Evolutionary conservation across 129 eudicot species (phyloP).

Genomic region (Arctium minus): DNA sequence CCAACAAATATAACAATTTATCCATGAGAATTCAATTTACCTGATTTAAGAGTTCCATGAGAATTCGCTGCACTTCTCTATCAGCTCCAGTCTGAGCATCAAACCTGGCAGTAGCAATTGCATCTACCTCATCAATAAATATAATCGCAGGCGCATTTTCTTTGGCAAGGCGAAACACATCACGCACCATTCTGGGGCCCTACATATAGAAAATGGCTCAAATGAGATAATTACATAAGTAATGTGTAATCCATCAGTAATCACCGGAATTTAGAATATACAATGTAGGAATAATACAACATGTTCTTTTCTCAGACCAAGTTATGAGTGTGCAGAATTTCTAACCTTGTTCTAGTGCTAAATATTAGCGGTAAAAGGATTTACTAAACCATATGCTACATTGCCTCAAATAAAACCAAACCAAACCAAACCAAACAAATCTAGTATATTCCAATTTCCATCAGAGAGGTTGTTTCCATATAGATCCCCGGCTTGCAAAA

Average conservation of each 20-base stretch:
- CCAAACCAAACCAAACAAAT: no score
- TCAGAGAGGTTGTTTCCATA: no score
- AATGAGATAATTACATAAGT: neutral
- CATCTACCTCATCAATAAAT: conserved; percentile 90
- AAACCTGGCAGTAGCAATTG: conserved; percentile 86
- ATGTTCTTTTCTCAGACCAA: neutral
- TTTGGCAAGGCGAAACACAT: conserved; percentile 85
- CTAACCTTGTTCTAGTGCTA: no score
- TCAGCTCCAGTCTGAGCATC: conserved; percentile 95
- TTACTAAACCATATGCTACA: no score
- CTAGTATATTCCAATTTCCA: no score
- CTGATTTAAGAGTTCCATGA: conserved; percentile 89
- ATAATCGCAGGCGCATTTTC: conserved; percentile 93
- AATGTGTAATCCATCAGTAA: neutral
- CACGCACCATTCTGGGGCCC: conserved; percentile 98
- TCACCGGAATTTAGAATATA: neutral
- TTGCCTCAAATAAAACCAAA: no score
- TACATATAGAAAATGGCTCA: conserved; percentile 10
- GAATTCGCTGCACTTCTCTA: conserved; percentile 86
- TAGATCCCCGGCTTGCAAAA: no score
- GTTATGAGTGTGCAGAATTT: no score
- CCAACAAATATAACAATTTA: neutral
- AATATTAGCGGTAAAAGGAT: no score
- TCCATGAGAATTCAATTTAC: conserved; percentile 8
- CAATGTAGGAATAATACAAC: neutral